Conservation (phyloP, 2,329 filamentous ascomycete genomes). For the Epichloe uncinata region DNA sequence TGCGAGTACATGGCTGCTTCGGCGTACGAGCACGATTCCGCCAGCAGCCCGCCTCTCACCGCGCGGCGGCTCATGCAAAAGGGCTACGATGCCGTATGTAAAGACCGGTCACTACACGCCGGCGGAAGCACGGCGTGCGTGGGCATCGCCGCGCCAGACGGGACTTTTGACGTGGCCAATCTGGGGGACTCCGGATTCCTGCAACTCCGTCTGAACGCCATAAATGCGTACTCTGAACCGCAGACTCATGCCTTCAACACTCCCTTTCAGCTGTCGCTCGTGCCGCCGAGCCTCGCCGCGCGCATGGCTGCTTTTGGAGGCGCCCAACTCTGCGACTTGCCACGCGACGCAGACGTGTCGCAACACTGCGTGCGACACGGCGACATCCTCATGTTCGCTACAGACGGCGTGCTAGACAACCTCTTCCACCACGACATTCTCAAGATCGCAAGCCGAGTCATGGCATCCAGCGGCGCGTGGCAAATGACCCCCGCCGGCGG, state of each 20-base stretch:
- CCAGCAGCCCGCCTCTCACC: constrained; percentile 29
- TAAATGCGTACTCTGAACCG: constrained; percentile 68
- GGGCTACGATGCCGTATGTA: constrained; percentile 71
- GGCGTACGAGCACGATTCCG: constrained; percentile 43
- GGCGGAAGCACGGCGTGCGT: constrained; percentile 89
- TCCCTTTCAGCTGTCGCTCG: constrained; percentile 82
- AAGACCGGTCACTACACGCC: constrained; percentile 58
- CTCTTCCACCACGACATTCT: constrained; percentile 83
- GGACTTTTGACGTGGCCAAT: constrained; percentile 77
- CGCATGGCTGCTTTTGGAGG: constrained; percentile 78
- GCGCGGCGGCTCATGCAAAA: constrained; percentile 63
- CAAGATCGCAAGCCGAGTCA: constrained; percentile 60
- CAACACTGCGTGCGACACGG: constrained; percentile 71
- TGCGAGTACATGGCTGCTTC: constrained; percentile 84
- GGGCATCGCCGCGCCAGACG: constrained; percentile 60
- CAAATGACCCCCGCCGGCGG: constrained; percentile 43
- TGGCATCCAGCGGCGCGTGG: constrained; percentile 68
- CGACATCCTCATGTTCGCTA: constrained; percentile 86
- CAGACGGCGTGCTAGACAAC: constrained; percentile 94
- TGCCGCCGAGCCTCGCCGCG: constrained; percentile 65
- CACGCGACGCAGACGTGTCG: constrained; percentile 69
- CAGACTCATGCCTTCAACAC: constrained; percentile 98
- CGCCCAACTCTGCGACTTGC: constrained; percentile 66
- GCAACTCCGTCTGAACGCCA: constrained; percentile 70
- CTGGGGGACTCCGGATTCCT: constrained; percentile 87